A percentile compares a stretch with the other conserved stretches of the same genome.
Conservation (phyloP, 2,329 filamentous ascomycete genomes). For the Neofusicoccum laricinum region DNA sequence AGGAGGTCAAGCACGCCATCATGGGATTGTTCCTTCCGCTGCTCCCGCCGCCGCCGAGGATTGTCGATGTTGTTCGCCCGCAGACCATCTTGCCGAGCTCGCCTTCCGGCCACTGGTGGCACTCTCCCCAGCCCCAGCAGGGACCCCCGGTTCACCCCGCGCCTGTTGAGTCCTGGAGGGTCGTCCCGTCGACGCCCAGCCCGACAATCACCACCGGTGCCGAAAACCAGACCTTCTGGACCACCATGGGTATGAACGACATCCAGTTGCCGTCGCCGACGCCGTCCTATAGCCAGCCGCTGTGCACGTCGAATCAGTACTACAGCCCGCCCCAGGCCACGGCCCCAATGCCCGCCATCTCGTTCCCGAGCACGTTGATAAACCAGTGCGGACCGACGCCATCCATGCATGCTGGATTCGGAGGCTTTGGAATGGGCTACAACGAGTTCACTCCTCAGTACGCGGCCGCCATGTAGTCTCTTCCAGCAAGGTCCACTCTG, state of each 20-base stretch:
- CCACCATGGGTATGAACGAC: slow-evolving; percentile 71
- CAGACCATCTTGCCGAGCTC: slow-evolving; percentile 83
- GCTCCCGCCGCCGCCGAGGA: slow-evolving; percentile 80
- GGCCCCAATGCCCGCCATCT: slow-evolving; percentile 71
- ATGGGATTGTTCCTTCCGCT: slow-evolving; percentile 80
- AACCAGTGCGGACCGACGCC: slow-evolving; percentile 75
- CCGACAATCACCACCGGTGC: slow-evolving; percentile 64
- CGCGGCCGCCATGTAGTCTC: slow-evolving; percentile 78
- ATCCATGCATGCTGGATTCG: slow-evolving; percentile 58
- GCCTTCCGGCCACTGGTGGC: slow-evolving; percentile 66
- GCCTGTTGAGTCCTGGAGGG: slow-evolving; percentile 83
- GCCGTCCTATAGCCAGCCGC: slow-evolving; percentile 76
- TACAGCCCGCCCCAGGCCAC: slow-evolving; percentile 76
- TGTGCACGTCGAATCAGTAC: slow-evolving; percentile 67
- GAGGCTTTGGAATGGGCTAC: slow-evolving; percentile 74
- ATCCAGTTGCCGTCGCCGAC: slow-evolving; percentile 72
- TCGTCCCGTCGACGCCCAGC: slow-evolving; percentile 84
- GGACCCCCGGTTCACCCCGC: slow-evolving; percentile 64
- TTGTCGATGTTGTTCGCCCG: slow-evolving; percentile 85
- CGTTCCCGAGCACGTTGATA: slow-evolving; percentile 82
- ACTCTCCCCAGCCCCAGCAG: slow-evolving; percentile 56
- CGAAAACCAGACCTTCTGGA: slow-evolving; percentile 76
- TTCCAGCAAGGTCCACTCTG: slow-evolving; percentile 45
- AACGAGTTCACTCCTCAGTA: slow-evolving; percentile 73
- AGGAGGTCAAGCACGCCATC: slow-evolving; percentile 88